Base-by-base conservation (phyloP, 768 basidiomycete genomes). In the Pholiota conissans region DNA sequence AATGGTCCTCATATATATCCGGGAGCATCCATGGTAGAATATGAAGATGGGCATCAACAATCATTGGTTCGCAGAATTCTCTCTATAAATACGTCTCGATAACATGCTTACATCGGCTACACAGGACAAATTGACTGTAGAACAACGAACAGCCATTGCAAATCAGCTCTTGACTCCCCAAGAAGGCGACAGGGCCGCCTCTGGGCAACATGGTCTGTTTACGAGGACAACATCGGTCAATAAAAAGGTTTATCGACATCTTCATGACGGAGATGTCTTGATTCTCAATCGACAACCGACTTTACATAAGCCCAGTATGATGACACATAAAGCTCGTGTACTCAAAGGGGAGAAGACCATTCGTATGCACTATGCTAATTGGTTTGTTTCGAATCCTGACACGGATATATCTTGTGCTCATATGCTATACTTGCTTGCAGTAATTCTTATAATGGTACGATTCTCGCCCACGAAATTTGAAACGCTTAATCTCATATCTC, bases 311-410 rank as follows among this genome's bases (percentile, higher is more conserved):
- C 96, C 97, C 20, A 94, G 92, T 79, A 99, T 99, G 96, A 99
- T 99, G 97, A 89, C 88, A 7, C 97, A 99, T 71, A 90, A 85
- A 64, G 96, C 96, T 14, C 88, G 89, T 56, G 90, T 98, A 18
- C 72, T 99, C 60, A 84, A 87, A 60, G 97, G 96, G 24, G 97
- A 99, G 74, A 99, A 98, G 79, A 98, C 97, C 0, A 98, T 99
- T 69, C 85, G 97, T 13, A 95, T 99, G 95, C 97, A 99, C 76
- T 99, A 99, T 69, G 96, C 97, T 24, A 99, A 99, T 68, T 99
- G 96, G 95, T 96, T 58, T 52, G 86, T 77, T 42, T 20, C 14
- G 34, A 45, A 65, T 56, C 13, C 56, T 9, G 35, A 11, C 32
- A 14, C 9, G 11, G 26, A 45, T 20, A 48, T 20, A 20, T 26